Conservation (phyloP, 1,284 basidiomycete genomes). For the Polyporus tsugae region DNA sequence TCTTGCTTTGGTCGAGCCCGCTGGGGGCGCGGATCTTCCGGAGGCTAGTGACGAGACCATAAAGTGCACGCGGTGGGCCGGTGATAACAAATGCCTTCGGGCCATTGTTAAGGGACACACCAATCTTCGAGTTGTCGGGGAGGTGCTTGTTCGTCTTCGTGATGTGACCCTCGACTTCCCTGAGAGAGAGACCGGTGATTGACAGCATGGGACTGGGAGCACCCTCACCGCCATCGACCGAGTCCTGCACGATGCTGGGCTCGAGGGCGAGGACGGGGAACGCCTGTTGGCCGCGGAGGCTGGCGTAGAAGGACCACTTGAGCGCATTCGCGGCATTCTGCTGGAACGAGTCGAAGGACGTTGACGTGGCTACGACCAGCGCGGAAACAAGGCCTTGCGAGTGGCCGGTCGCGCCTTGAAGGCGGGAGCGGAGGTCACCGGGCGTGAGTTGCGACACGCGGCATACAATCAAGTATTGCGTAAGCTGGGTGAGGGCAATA, state of each 20-base stretch:
- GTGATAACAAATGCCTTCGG: conserved; percentile 93
- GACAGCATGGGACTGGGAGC: conserved; percentile 94
- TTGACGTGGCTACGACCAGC: conserved; percentile 85
- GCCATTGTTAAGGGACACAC: conserved; percentile 92
- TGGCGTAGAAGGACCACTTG: conserved; percentile 93
- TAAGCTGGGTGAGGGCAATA: conserved; percentile 95
- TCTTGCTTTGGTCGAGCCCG: conserved; percentile 93
- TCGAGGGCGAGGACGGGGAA: conserved; percentile 96
- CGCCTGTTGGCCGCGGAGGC: conserved; percentile 91
- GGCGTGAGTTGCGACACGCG: conserved; percentile 81
- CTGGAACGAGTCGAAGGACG: conserved; percentile 77
- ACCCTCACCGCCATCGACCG: conserved; percentile 93
- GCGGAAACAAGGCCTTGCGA: conserved; percentile 97
- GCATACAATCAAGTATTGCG: conserved; percentile 89
- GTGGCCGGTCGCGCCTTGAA: conserved; percentile 93
- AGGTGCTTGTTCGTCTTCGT: conserved; percentile 91
- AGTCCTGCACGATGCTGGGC: conserved; percentile 87
- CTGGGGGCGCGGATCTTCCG: conserved; percentile 90
- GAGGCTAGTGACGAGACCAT: conserved; percentile 91
- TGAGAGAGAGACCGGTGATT: conserved; percentile 84
- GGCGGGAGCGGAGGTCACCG: conserved; percentile 78
- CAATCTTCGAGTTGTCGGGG: conserved; percentile 79
- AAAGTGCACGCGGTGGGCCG: conserved; percentile 91
- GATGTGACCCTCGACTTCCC: conserved; percentile 86
- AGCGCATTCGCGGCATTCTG: conserved; percentile 86